Conservation (phyloP, 305 asterid species). For the Plantago coronopus region DNA sequence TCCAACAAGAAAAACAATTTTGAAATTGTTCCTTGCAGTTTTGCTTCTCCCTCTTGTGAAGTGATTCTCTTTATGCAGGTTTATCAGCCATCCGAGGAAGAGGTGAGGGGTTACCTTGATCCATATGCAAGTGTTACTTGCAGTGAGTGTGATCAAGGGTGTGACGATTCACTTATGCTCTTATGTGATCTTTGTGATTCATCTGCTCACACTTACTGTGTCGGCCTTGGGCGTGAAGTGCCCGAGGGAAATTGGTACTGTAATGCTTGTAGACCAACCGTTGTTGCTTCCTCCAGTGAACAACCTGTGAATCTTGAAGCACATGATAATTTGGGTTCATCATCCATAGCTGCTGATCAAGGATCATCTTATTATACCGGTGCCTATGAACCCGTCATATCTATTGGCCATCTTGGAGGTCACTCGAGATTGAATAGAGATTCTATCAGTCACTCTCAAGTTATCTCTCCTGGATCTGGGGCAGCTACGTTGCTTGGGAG, state of each 20-base stretch:
- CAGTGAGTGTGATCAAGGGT: constrained; percentile 78
- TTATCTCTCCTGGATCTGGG: constrained; percentile 49
- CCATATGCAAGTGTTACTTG: constrained; percentile 77
- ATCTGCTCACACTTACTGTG: constrained; percentile 90
- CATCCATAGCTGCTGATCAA: constrained; percentile 43
- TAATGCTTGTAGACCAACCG: constrained; percentile 79
- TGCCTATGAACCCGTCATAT: constrained; percentile 68
- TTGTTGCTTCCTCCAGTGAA: constrained; percentile 37
- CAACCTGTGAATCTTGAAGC: constrained; percentile 41
- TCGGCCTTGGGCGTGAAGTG: constrained; percentile 83
- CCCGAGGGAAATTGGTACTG: constrained; percentile 99
- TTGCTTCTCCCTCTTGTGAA: neutral
- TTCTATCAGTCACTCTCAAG: constrained; percentile 40
- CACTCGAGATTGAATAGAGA: constrained; percentile 42
- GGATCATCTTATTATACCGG: constrained; percentile 69
- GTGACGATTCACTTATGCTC: constrained; percentile 93
- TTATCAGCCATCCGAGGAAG: constrained; percentile 96
- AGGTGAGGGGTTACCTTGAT: constrained; percentile 76
- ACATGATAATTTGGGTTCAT: constrained; percentile 44
- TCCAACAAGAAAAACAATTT: neutral
- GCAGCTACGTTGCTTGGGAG: constrained; percentile 61
- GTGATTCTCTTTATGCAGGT: constrained; percentile 41
- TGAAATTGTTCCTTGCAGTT: neutral
- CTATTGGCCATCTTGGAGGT: constrained; percentile 37
- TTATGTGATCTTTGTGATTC: constrained; percentile 93